phyloP scores from a whole-genome alignment of 1,284 basidiomycete species.

The Schizophyllum commune region DNA sequence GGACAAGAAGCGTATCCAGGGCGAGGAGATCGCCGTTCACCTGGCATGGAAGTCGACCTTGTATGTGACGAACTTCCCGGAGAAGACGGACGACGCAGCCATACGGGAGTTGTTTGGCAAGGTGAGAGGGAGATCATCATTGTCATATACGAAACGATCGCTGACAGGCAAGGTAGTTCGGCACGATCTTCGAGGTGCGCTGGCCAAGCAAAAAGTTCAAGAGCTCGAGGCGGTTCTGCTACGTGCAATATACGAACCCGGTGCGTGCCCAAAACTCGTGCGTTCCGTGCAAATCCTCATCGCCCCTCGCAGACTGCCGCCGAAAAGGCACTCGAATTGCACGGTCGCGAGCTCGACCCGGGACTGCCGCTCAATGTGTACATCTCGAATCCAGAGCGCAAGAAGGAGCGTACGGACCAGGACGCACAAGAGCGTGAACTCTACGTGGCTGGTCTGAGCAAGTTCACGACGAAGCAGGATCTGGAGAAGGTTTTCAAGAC shows the following conservation, averaged over 20 bases:
- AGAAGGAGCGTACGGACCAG: conserved; percentile 82
- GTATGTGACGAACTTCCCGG: conserved; percentile 95
- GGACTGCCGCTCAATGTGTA: conserved; percentile 68
- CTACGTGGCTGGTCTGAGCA: conserved; percentile 79
- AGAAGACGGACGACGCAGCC: conserved; percentile 71
- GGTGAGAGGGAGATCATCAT: conserved; percentile 30
- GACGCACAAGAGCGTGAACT: conserved; percentile 77
- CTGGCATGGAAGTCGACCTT: conserved; percentile 92
- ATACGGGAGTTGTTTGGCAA: conserved; percentile 75
- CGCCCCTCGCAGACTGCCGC: conserved; percentile 52
- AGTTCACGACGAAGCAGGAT: conserved; percentile 66
- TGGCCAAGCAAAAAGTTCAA: conserved; percentile 99
- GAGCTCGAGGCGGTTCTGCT: conserved; percentile 86
- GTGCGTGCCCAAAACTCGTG: conserved; percentile 35
- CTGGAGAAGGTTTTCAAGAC: conserved; percentile 70
- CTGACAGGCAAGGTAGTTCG: conserved; percentile 54
- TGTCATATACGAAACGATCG: conserved; percentile 4
- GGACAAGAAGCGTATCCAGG: conserved; percentile 82
- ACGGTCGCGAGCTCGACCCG: conserved; percentile 68
- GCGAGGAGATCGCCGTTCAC: conserved; percentile 72
- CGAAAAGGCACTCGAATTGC: conserved; percentile 68
- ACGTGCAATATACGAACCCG: conserved; percentile 84
- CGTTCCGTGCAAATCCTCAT: not conserved
- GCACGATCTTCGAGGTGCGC: conserved; percentile 86
- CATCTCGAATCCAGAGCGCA: conserved; percentile 86